Evolutionary conservation across 495 filamentous ascomycete species (phyloP), one percentile per base, ranked within the genome.

Genomic region (Neurospora sp.): DNA sequence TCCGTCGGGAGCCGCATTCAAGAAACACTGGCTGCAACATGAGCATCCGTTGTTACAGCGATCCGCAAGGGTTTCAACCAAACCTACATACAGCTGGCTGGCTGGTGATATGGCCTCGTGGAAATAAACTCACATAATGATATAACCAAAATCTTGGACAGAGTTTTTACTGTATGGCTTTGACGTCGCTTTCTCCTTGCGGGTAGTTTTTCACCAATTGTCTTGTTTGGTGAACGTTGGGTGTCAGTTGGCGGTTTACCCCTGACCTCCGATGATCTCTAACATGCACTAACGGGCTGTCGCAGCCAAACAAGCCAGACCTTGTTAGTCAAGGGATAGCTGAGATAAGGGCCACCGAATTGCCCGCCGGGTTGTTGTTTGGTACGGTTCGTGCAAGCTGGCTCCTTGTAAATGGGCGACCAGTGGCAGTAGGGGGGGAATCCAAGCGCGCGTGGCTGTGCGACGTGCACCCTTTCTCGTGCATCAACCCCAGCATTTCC

Each of bases 401-500:
- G 44, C 8, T 49, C 44, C 44, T 23, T 49, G 42, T 0, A 16
- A 16, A 41, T 42, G 46, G 46, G 49, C 49, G 49, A 60, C 49
- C 49, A 60, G 49, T 60, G 49, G 49, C 49, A 60, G 49, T 31
- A 60, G 4, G 54, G 54, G 54, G 42, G 27, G 27, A 35, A 35
- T 35, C 27, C 54, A 62, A 62, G 54, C 54, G 54, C 27, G 54
- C 14, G 74, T 78, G 75, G 76, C 77, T 72, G 77, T 76, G 77
- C 76, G 38, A 39, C 41, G 72, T 41, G 62, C 70, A 49, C 76
- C 77, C 73, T 79, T 76, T 79, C 71, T 71, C 72, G 37, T 76
- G 77, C 77, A 79, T 77, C 74, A 31, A 71, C 69, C 77, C 75
- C 74, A 76, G 74, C 38, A 54, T 23, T 72, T 71, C 70, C 70